Percentiles rank a stretch among this genome's conserved stretches.
These are phyloP conservation scores for Sporothrix schenckii DNA, from an alignment of 2,329 filamentous ascomycete species.

Conservation along the genomic window DNA sequence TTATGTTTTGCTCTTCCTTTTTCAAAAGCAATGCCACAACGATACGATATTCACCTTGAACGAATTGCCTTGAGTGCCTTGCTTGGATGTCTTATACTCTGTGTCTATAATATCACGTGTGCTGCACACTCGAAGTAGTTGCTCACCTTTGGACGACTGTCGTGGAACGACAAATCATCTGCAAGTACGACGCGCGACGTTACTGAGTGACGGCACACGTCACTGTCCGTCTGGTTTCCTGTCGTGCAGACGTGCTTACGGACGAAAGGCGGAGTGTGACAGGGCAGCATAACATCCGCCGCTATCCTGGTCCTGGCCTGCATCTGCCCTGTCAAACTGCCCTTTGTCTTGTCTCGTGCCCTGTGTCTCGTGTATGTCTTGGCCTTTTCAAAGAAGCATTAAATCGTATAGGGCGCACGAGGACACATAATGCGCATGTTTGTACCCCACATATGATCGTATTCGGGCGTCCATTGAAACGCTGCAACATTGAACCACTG, in stretches of 20 bases:
- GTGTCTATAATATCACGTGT: constrained; percentile 12
- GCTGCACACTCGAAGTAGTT: not conserved
- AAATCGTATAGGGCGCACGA: constrained; percentile 8
- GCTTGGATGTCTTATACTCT: not conserved
- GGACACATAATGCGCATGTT: not conserved
- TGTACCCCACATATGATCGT: not conserved
- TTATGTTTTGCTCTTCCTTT: not conserved
- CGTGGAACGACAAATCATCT: constrained; percentile 9
- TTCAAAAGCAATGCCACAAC: constrained; percentile 26
- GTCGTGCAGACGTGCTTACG: constrained; percentile 16
- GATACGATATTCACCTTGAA: constrained; percentile 9
- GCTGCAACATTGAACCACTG: constrained; percentile 1
- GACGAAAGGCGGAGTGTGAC: not conserved
- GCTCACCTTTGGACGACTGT: constrained; percentile 8
- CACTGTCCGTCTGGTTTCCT: not conserved
- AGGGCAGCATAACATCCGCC: constrained; percentile 6
- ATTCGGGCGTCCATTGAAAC: not conserved
- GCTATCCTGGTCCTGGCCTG: not conserved
- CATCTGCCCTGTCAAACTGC: constrained; percentile 19
- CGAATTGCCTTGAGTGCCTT: not conserved
- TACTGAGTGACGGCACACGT: too few species aligned
- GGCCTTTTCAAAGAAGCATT: not conserved
- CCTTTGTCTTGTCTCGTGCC: not conserved
- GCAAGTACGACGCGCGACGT: not conserved
- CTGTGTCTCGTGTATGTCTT: not conserved